Evolutionary conservation across 352 stramenopile species (phyloP).

Genomic region (Phytophthora pinifolia): DNA sequence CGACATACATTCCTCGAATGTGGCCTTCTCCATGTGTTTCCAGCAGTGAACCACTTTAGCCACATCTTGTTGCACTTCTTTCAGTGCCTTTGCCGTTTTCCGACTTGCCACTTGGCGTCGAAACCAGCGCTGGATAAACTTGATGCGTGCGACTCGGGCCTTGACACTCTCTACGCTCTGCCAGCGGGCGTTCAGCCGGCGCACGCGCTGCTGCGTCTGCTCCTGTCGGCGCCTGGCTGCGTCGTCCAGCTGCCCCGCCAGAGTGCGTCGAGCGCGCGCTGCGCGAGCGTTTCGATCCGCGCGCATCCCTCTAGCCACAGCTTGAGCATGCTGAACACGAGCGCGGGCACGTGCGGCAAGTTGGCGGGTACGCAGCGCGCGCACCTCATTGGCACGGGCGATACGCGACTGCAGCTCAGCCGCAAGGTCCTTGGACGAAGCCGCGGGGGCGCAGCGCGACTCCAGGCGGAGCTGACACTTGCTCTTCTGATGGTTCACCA

Average conservation of each 20-base stretch:
- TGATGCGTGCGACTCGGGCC: slow-evolving; percentile 53
- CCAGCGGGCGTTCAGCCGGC: slow-evolving; percentile 54
- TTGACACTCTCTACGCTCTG: slow-evolving; percentile 73
- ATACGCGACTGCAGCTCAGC: slow-evolving; percentile 47
- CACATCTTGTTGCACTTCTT: slow-evolving; percentile 38
- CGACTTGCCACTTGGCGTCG: slow-evolving; percentile 47
- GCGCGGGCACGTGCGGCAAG: slow-evolving; percentile 41
- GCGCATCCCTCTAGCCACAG: slow-evolving; percentile 53
- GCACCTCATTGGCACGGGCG: slow-evolving; percentile 50
- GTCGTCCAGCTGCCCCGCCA: slow-evolving; percentile 55
- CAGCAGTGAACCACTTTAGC: slow-evolving; percentile 45
- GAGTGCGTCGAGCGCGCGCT: slow-evolving; percentile 29
- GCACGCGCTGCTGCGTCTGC: slow-evolving; percentile 53
- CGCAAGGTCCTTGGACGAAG: slow-evolving; percentile 19
- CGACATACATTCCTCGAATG: slow-evolving; percentile 66
- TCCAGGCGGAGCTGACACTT: slow-evolving; percentile 74
- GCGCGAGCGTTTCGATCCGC: slow-evolving; percentile 43
- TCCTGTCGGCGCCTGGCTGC: slow-evolving; percentile 48
- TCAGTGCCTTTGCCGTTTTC: slow-evolving; percentile 38
- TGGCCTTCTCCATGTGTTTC: slow-evolving; percentile 32
- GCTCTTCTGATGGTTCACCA: slow-evolving; percentile 67
- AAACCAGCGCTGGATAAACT: slow-evolving; percentile 82
- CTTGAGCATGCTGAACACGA: slow-evolving; percentile 57
- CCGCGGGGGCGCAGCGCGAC: slow-evolving; percentile 29
- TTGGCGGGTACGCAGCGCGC: slow-evolving; percentile 41